phyloP scores from a whole-genome alignment of 225 moss, liverwort and hornwort genomes.

The Polytrichum commune region DNA sequence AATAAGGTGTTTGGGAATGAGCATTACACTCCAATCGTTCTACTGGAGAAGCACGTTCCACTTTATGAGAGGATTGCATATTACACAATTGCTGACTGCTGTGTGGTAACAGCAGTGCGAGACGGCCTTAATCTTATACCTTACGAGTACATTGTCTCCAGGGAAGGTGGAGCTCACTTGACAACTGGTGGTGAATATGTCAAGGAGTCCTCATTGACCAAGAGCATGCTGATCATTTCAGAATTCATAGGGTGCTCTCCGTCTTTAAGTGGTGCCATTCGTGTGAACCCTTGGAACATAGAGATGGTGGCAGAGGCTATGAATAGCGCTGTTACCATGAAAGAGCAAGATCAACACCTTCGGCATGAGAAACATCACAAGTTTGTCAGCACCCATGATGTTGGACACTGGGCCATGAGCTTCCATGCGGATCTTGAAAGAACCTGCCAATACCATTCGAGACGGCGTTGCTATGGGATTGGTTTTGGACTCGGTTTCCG shows the following conservation, averaged over 20 bases:
- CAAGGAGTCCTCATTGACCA: conserved; percentile 38
- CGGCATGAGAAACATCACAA: conserved; percentile 98
- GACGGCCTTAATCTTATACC: conserved; percentile 97
- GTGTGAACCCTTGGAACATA: conserved; percentile 98
- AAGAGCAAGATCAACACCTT: conserved; percentile 79
- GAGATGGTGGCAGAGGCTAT: conserved; percentile 97
- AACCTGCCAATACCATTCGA: conserved; percentile 68
- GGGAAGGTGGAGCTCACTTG: conserved; percentile 67
- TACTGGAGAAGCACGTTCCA: conserved; percentile 65
- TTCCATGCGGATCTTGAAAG: conserved; percentile 78
- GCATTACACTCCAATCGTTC: conserved; percentile 70
- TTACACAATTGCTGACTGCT: conserved; percentile 93
- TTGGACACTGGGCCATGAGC: conserved; percentile 87
- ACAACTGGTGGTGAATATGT: conserved; percentile 15
- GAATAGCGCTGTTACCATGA: conserved; percentile 90
- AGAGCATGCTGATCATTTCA: conserved; percentile 97
- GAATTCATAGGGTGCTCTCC: conserved; percentile 99
- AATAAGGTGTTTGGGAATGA: conserved; percentile 73
- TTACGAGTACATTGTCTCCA: conserved; percentile 91
- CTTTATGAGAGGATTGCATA: conserved; percentile 85
- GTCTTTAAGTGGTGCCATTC: conserved; percentile 94
- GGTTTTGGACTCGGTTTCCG: conserved; percentile 86
- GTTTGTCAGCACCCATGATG: conserved; percentile 85
- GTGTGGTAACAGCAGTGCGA: conserved; percentile 90
- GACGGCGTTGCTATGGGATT: conserved; percentile 72